These are phyloP conservation scores for Russula earlei DNA, from an alignment of 768 basidiomycete species.

Conservation along the genomic window DNA sequence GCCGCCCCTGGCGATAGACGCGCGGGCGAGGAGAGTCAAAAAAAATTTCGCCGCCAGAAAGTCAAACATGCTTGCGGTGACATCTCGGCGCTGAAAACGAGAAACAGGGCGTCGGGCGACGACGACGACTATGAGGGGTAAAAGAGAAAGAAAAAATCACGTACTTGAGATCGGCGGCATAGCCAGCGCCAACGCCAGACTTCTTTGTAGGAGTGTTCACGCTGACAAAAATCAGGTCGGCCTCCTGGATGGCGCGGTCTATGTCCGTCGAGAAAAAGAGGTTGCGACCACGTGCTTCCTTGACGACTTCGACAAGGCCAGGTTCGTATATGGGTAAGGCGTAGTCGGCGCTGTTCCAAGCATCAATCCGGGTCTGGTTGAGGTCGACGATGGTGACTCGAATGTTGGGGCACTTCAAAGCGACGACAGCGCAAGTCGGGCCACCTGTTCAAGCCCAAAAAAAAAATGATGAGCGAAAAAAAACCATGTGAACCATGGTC, in stretches of 20 bases:
- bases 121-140: background rate
- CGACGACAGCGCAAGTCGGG: conserved; percentile 92
- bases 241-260: conserved; percentile 85
- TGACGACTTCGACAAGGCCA: conserved; percentile 86
- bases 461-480: background rate
- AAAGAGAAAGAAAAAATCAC: conserved; percentile 25
- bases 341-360: conserved; percentile 88
- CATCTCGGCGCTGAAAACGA: background rate
- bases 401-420: conserved; percentile 87
- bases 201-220: conserved; percentile 99
- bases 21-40: background rate
- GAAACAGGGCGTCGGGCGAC: too few relatives aligned
- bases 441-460: conserved; percentile 48
- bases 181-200: conserved; percentile 93
- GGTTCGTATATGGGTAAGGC: conserved; percentile 95
- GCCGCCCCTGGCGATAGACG: background rate
- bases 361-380: conserved; percentile 88
- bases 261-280: conserved; percentile 96
- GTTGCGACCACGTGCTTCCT: conserved; percentile 81
- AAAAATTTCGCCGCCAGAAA: background rate
- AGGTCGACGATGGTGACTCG: conserved; percentile 96
- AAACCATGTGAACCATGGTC: background rate
- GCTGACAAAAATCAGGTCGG: conserved; percentile 96
- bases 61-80: background rate
- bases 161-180: conserved; percentile 96